phyloP scores from a whole-genome alignment of 1,139 yeast species.

The Saccharomyces hybrid region DNA sequence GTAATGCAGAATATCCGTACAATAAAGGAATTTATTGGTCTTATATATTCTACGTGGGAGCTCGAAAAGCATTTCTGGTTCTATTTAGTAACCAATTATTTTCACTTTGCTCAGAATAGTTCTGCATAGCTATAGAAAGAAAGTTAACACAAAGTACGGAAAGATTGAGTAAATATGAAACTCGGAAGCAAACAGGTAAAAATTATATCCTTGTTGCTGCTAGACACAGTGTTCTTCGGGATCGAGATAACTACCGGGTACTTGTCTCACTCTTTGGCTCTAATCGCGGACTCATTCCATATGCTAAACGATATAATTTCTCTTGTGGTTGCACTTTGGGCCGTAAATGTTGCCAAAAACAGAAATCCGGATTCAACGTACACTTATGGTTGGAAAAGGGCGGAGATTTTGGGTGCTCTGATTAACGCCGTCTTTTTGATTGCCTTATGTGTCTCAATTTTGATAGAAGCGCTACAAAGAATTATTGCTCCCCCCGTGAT shows the following conservation, averaged over 20 bases:
- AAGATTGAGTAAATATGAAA: neutral
- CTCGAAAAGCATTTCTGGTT: neutral
- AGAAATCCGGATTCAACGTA: slow-evolving; percentile 79
- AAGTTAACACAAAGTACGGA: neutral
- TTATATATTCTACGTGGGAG: neutral
- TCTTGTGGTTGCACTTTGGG: slow-evolving; percentile 88
- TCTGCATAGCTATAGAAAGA: neutral
- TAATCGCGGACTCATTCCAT: slow-evolving; percentile 94
- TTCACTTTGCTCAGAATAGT: neutral
- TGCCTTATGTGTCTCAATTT: slow-evolving; percentile 86
- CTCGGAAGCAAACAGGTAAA: slow-evolving; percentile 53
- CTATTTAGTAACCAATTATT: neutral
- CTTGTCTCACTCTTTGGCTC: slow-evolving; percentile 83
- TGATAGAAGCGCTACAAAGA: slow-evolving; percentile 88
- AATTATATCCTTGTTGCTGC: slow-evolving; percentile 59
- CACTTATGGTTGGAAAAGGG: slow-evolving; percentile 95
- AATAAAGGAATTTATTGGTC: neutral
- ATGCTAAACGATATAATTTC: slow-evolving; percentile 95
- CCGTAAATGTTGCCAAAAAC: slow-evolving; percentile 79
- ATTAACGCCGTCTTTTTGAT: slow-evolving; percentile 89
- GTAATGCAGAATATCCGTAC: neutral
- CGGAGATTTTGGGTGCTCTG: slow-evolving; percentile 89
- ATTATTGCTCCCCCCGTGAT: slow-evolving; percentile 74
- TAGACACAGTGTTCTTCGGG: slow-evolving; percentile 79
- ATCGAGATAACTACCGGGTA: slow-evolving; percentile 81